Percentiles rank a stretch among this genome's conserved stretches.
Conservation (phyloP, 1,284 basidiomycete species). For the Trametes versicolor region DNA sequence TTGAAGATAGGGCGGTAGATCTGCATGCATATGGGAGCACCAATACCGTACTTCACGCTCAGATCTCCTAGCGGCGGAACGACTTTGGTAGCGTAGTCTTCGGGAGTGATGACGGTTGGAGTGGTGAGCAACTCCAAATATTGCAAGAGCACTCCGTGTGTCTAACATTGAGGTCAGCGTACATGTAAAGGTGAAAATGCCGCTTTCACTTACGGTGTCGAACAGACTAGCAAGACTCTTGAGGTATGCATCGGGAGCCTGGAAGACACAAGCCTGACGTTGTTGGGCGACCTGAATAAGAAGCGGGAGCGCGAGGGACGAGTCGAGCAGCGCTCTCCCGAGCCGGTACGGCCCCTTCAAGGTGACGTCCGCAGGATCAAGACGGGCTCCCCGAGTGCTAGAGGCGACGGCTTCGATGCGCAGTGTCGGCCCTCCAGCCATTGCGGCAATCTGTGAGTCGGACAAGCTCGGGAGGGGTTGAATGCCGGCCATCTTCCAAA, state of each 20-base stretch:
- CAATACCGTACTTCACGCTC: slow-evolving; percentile 78
- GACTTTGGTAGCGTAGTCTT: slow-evolving; percentile 73
- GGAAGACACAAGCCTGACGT: slow-evolving; percentile 82
- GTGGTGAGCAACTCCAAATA: slow-evolving; percentile 79
- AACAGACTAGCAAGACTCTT: slow-evolving; percentile 89
- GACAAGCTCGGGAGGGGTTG: slow-evolving; percentile 91
- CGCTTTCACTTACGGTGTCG: slow-evolving; percentile 73
- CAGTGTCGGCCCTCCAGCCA: slow-evolving; percentile 90
- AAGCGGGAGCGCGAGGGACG: slow-evolving; percentile 80
- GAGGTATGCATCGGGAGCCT: slow-evolving; percentile 75
- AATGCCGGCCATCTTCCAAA: slow-evolving; percentile 96
- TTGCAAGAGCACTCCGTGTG: slow-evolving; percentile 80
- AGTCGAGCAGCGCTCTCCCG: slow-evolving; percentile 75
- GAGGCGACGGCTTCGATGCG: slow-evolving; percentile 88
- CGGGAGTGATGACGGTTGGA: slow-evolving; percentile 62
- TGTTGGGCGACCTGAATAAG: slow-evolving; percentile 91
- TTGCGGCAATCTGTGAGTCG: slow-evolving; percentile 87
- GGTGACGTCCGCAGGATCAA: slow-evolving; percentile 68
- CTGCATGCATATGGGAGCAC: slow-evolving; percentile 89
- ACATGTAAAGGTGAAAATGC: too few species aligned
- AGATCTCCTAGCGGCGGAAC: slow-evolving; percentile 80
- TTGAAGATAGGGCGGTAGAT: slow-evolving; percentile 88
- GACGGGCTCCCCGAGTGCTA: slow-evolving; percentile 70
- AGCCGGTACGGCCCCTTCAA: slow-evolving; percentile 75
- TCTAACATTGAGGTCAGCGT: slow-evolving; percentile 55